Base-by-base conservation (phyloP, 2,329 filamentous ascomycete genomes). In the Teratosphaeriaceae sp. region DNA sequence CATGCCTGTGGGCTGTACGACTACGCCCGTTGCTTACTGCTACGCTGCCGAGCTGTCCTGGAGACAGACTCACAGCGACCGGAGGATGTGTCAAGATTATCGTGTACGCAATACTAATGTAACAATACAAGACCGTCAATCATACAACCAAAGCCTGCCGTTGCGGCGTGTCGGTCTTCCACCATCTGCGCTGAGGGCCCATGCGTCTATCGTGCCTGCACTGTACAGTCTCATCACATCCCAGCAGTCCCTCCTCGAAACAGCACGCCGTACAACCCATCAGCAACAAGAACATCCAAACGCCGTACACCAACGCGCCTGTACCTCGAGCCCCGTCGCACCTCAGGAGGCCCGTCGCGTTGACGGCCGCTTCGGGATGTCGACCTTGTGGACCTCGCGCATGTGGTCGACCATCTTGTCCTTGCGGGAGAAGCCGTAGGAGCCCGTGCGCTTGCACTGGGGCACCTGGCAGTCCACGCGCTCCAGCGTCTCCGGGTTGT, bases 341-440 rank as follows among this genome's bases (percentile, higher is more conserved):
- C 6, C 39, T 27, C 22, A 22, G 12, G 27, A 20, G n/a, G 20
- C 22, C 35, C n/a, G 4, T 15, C 19, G 8, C 22, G 12, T 16
- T 20, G 22, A 15, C 19, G 22, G 15, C 18, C 38, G 12, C 53
- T 69, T 70, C 15, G 64, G 65, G 31, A 69, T 65, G 38, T 73
- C 64, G 35, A 69, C 58, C 42, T 72, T 67, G 54, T 80, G 78
- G 46, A 71, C 76, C 33, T 73, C 73, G 40, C 77, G 64, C 40
- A 75, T 57, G 56, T 81, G 78, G 53, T 80, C 78, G 29, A 66
- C 67, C 30, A 78, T 63, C 53, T 80, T 77, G 52, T 81, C 78
- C 40, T 69, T 65, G 5, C 77, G 66, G 3, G 72, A 72, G 52
- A 80, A 80, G 1, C 75, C 76, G 46, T 67, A 62, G 30, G 49